These are phyloP conservation scores for Tolypocladium amazonense DNA, from an alignment of 2,329 filamentous ascomycete genomes.

Conservation along the genomic window DNA sequence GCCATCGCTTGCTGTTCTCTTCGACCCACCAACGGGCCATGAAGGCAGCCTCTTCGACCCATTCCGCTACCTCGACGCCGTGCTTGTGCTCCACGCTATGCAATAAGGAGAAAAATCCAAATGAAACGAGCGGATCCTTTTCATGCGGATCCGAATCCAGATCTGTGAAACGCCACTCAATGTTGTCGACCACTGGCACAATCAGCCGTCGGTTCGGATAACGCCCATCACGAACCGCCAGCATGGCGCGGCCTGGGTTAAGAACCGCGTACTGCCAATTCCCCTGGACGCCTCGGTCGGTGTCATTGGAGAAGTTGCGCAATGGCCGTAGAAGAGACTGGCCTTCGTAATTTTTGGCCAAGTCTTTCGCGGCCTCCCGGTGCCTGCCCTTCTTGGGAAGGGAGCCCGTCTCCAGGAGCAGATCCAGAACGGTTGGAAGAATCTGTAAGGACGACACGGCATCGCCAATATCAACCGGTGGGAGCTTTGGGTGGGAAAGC, in stretches of 20 bases:
- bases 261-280: constrained; percentile 14
- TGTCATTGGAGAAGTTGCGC: constrained; percentile 2
- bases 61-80: constrained; percentile 14
- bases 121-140: constrained; percentile 11
- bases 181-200: constrained; percentile 11
- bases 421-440: constrained; percentile 22
- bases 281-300: background rate
- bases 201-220: constrained; percentile 11
- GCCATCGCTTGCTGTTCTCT: constrained; percentile 23
- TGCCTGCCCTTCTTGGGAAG: constrained; percentile 11
- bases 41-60: constrained; percentile 19
- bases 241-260: constrained; percentile 12
- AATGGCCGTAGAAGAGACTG: constrained; percentile 21
- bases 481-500: constrained; percentile 22
- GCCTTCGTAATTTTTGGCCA: constrained; percentile 22
- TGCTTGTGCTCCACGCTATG: constrained; percentile 8
- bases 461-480: constrained; percentile 18
- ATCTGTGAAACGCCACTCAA: constrained; percentile 21
- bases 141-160: constrained; percentile 16
- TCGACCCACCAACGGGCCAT: constrained; percentile 22
- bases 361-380: constrained; percentile 12
- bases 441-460: constrained; percentile 21
- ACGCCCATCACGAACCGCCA: constrained; percentile 10
- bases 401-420: constrained; percentile 21
- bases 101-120: constrained; percentile 11